Evolutionary conservation across 176 grass and related monocot genomes (phyloP).

Genomic region (Triticum monococcum): DNA sequence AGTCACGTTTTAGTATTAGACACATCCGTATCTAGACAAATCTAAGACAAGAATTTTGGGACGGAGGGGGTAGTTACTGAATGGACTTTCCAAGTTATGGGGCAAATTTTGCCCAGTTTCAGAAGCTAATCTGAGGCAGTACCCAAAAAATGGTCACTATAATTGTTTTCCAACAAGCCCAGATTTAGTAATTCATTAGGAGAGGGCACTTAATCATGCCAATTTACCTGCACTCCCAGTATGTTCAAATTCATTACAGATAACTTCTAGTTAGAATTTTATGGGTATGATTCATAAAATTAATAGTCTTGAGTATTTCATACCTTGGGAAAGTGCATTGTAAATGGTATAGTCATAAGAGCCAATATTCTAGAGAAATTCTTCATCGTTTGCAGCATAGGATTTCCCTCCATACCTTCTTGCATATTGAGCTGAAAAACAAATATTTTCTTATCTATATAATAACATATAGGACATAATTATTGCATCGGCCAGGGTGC

Average conservation of each 20-base stretch:
- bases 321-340: slow-evolving; percentile 89
- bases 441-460: neutral
- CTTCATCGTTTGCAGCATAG: slow-evolving; percentile 68
- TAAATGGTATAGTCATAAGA: slow-evolving; percentile 64
- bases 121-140: neutral
- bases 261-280: neutral
- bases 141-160: neutral
- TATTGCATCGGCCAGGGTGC: neutral
- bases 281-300: slow-evolving; percentile 11
- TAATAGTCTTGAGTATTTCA: slow-evolving; percentile 6
- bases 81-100: neutral
- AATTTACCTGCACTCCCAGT: neutral
- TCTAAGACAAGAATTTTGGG: too few species aligned
- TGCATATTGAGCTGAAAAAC: slow-evolving; percentile 85
- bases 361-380: slow-evolving; percentile 69
- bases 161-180: neutral
- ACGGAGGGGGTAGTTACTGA: neutral
- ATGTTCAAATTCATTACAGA: neutral
- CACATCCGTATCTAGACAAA: too few species aligned
- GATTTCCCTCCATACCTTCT: slow-evolving; percentile 95
- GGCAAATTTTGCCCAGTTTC: neutral
- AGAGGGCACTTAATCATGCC: neutral
- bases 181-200: neutral
- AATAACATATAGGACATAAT: neutral
- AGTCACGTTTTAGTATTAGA: too few species aligned